Base-by-base conservation (phyloP, 2,329 filamentous ascomycete genomes). In the Xylaria sp. region DNA sequence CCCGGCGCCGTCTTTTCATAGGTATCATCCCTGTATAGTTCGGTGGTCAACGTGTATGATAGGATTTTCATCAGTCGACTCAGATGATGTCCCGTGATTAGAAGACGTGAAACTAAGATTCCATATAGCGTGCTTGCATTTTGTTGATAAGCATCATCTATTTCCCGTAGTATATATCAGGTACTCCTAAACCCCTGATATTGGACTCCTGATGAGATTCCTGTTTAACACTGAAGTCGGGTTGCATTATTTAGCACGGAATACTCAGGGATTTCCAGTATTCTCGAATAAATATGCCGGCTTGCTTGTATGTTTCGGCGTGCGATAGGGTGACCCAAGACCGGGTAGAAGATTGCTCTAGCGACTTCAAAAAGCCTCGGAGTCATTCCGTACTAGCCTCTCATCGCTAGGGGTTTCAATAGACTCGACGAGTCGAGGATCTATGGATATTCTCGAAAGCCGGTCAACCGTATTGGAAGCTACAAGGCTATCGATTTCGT, bases 401-500 rank as follows among this genome's bases (percentile, higher is more conserved):
- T 29, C 17, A 3, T 50, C 15, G 1, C 47, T n/a, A 33, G 17
- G 31, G 6, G 1, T 15, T 1, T 38, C 15, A 38, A 39, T 27
- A 10, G 36, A 15, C 22, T 60, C 33, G 22, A 17, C 1, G 5
- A 54, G 20, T 17, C 5, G 47, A 56, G 25, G 49, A 20, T 55
- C 36, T 29, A 45, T 42, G 0, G 39, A 27, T 44, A n/a, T 49
- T 27, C 13, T 51, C 25, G 47, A 58, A 20, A 36, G 36, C 38
- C 22, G 15, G 10, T 53, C 20, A 29, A 44, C 13, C 17, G 50
- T 17, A 5, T 25, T 53, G 20, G 58, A 54, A 42, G 63, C 29
- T n/a, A 68, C 2, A 25, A 60, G 22, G 7, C 27, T 27, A 17
- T 68, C 66, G 22, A 76, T 73, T 36, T 76, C 73, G 17, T 49